Evolutionary conservation across 305 asterid species (phyloP).

Genomic region (Ilex paraguariensis): DNA sequence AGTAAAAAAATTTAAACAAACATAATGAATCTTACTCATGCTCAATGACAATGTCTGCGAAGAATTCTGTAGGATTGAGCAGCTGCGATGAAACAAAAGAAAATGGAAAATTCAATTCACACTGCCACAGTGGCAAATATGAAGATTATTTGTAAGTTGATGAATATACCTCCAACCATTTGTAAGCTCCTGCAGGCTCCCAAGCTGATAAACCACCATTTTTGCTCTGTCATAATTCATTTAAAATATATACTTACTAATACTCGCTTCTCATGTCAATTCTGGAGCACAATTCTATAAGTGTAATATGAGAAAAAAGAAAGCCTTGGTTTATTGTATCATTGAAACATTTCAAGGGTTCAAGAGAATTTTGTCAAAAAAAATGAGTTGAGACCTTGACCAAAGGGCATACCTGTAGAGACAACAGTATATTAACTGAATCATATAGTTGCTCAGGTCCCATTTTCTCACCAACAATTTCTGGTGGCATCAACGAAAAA

Average conservation of each 20-base stretch:
- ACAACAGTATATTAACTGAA: slow-evolving; percentile 72
- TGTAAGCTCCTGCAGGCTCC: slow-evolving; percentile 89
- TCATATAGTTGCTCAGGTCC: slow-evolving; percentile 54
- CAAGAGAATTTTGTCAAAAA: no score
- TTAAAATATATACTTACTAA: not conserved
- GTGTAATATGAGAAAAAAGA: no score
- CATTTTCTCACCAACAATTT: slow-evolving; percentile 70
- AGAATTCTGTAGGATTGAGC: slow-evolving; percentile 84
- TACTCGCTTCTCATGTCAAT: no score
- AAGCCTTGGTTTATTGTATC: no score
- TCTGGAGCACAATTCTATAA: no score
- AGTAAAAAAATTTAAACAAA: no score
- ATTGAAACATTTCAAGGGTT: no score
- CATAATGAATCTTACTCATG: slow-evolving; percentile 61
- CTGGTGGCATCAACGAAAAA: slow-evolving; percentile 72
- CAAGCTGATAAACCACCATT: slow-evolving; percentile 88
- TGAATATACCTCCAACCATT: slow-evolving; percentile 72
- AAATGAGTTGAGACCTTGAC: not conserved
- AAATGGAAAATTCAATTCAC: not conserved
- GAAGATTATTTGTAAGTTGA: not conserved
- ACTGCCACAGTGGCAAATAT: no score
- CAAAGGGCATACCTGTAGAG: slow-evolving; percentile 64
- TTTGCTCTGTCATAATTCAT: slow-evolving; percentile 54
- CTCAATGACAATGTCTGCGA: slow-evolving; percentile 71
- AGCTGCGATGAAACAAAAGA: slow-evolving; percentile 31